These are phyloP conservation scores for Thozetella sp. DNA, from an alignment of 495 filamentous ascomycete species.

Conservation along the genomic window DNA sequence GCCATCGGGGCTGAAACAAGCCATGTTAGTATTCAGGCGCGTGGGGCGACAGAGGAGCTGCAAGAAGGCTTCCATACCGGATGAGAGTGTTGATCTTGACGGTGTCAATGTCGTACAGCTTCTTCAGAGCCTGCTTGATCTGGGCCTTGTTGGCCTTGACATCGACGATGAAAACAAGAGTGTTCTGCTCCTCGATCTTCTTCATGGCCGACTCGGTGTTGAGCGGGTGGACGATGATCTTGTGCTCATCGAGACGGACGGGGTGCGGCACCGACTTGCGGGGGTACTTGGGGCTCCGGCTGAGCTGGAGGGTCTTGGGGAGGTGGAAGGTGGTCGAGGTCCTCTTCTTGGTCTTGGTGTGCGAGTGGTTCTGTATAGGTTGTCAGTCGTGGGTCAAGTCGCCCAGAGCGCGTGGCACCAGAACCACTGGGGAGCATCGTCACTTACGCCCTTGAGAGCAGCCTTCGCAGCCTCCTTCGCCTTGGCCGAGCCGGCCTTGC, in stretches of 20 bases:
- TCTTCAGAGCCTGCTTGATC: slow-evolving; percentile 98
- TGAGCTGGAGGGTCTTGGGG: slow-evolving; percentile 89
- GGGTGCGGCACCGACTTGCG: slow-evolving; percentile 90
- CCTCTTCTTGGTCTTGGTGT: slow-evolving; percentile 92
- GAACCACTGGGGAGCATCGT: slow-evolving; percentile 8
- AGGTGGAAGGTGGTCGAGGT: slow-evolving; percentile 95
- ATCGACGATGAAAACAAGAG: slow-evolving; percentile 97
- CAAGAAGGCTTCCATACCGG: too few relatives aligned
- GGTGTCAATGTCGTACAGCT: slow-evolving; percentile 96
- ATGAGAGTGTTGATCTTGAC: slow-evolving; percentile 99
- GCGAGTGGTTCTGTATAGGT: slow-evolving; percentile 62
- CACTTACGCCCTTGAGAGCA: slow-evolving; percentile 83
- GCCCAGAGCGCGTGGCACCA: background rate
- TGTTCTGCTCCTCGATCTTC: slow-evolving; percentile 99
- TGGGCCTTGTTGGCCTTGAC: slow-evolving; percentile 99
- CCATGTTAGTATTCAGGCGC: slow-evolving; percentile 19
- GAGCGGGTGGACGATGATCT: slow-evolving; percentile 79
- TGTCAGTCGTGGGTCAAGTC: background rate
- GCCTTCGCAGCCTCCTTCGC: slow-evolving; percentile 93
- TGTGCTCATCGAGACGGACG: slow-evolving; percentile 90
- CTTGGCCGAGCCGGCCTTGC: slow-evolving; percentile 70
- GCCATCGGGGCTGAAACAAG: slow-evolving; percentile 75
- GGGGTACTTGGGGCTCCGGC: slow-evolving; percentile 93
- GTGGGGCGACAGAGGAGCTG: too few relatives aligned
- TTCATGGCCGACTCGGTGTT: slow-evolving; percentile 99